Evolutionary conservation across 73 alveolate species (phyloP).

Genomic region (Paramecium bursaria): DNA sequence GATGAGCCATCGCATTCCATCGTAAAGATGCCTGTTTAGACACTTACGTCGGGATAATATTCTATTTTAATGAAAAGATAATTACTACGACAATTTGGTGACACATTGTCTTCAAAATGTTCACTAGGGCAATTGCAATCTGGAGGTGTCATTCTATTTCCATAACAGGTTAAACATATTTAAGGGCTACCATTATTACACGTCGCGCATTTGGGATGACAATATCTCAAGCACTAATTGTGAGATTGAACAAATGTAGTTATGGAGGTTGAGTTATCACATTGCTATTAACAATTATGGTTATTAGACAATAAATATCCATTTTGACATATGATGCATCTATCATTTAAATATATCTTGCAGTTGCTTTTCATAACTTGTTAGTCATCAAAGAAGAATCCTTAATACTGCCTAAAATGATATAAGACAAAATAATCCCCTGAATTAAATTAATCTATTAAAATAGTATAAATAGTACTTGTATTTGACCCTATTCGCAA

Average conservation of each 20-base stretch:
- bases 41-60: neutral
- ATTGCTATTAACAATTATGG: too few relatives aligned
- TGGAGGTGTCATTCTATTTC: neutral
- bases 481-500: too few relatives aligned
- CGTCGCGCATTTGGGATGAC: neutral
- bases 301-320: neutral
- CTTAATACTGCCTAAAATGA: too few relatives aligned
- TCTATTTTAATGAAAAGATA: neutral
- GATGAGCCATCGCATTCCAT: neutral
- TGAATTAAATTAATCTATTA: too few relatives aligned
- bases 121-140: neutral
- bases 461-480: too few relatives aligned
- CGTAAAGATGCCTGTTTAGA: neutral
- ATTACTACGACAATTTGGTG: conserved; percentile 4
- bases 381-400: neutral
- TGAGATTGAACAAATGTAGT: neutral
- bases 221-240: neutral
- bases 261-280: too few relatives aligned
- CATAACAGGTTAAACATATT: neutral
- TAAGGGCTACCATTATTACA: neutral
- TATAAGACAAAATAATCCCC: too few relatives aligned
- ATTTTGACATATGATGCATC: neutral
- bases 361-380: neutral
- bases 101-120: neutral
- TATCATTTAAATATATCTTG: neutral